Evolutionary conservation across 371 early-diverging fungal species (phyloP), one percentile per base, ranked within the genome.

Genomic region (Umbelopsis sp.): DNA sequence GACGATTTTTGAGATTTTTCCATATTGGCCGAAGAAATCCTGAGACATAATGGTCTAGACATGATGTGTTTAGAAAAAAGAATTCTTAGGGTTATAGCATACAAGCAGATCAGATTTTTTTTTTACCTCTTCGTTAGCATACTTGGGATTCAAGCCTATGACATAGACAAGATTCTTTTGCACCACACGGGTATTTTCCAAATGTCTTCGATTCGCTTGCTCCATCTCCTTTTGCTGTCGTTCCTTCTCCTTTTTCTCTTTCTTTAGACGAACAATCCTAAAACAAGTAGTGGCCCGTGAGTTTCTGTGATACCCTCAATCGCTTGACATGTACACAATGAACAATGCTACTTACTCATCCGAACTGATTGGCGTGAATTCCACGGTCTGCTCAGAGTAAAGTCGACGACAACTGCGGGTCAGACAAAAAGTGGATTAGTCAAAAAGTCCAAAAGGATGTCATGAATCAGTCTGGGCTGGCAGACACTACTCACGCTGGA

Each of bases 1-100:
- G 20, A 91, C 87, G 20, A 92, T 80, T 69, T 88, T 83, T 50
- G 77, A 77, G 51, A 93, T 91, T 50, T 88, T 88, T 44, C 93
- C 93, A 74, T 85, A 93, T 76, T 93, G 91, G 8, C 93, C 93
- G 83, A 93, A 92, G 75, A 88, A 92, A 29, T 91, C 90, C 32
- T 72, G 74, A 38, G 78, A 75, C 45, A 83, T 82, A 44, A 92
- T 72, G 18, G 73, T 79, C 79, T 88, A 2, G 24, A 24, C 14
- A 32, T 11, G 14, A 57, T 29, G 29, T 29, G 57, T 10, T 57
- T 18, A 57, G 32, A 25, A 37, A 0, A 16, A 16, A 48, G 18
- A 51, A 18, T 20, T 16, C 5, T 0, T 45, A 32, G 9, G 64
- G 37, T 32, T 20, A 48, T 7, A 29, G 4, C 4, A 29, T 29